These are phyloP conservation scores for Phytopythium mirpurense DNA, from an alignment of 352 stramenopile species.

Conservation along the genomic window DNA sequence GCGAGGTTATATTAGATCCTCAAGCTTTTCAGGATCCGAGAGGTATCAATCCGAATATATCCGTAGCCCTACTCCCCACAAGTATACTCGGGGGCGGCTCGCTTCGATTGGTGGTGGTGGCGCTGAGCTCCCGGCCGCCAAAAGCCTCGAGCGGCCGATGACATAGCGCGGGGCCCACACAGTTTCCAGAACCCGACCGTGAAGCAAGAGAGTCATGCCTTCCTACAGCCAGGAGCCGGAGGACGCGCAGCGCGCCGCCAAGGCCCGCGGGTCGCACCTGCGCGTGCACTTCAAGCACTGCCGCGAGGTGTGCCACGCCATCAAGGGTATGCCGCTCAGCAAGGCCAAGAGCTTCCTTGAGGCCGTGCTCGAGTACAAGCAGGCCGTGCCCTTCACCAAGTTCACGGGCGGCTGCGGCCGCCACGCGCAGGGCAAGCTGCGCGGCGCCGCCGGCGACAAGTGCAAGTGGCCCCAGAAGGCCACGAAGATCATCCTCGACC, in stretches of 20 bases:
- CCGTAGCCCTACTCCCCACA: not conserved
- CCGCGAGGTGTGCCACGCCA: constrained; percentile 96
- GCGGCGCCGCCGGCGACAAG: constrained; percentile 94
- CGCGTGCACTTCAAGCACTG: constrained; percentile 99
- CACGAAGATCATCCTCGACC: constrained; percentile 97
- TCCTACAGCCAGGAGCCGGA: constrained; percentile 90
- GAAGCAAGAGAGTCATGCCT: constrained; percentile 71
- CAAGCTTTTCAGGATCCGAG: too few relatives aligned
- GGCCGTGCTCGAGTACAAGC: constrained; percentile 97
- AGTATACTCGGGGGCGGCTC: not conserved
- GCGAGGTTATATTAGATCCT: too few relatives aligned
- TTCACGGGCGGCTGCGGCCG: constrained; percentile 98
- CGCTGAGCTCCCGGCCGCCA: not conserved
- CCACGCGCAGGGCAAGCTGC: constrained; percentile 96
- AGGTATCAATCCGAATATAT: not conserved
- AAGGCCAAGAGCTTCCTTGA: constrained; percentile 96
- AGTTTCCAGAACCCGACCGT: constrained; percentile 80
- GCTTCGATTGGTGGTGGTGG: constrained; percentile 10
- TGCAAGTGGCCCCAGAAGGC: constrained; percentile 99
- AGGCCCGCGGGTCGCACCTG: constrained; percentile 95
- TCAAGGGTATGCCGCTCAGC: constrained; percentile 96
- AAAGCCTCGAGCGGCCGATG: not conserved
- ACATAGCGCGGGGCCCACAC: constrained; percentile 1
- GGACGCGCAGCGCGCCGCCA: constrained; percentile 86
- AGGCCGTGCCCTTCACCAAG: constrained; percentile 98